Evolutionary conservation across 208 protist genomes (phyloP), one percentile per base, ranked within the genome.

Genomic region (Crithidia mellificae): DNA sequence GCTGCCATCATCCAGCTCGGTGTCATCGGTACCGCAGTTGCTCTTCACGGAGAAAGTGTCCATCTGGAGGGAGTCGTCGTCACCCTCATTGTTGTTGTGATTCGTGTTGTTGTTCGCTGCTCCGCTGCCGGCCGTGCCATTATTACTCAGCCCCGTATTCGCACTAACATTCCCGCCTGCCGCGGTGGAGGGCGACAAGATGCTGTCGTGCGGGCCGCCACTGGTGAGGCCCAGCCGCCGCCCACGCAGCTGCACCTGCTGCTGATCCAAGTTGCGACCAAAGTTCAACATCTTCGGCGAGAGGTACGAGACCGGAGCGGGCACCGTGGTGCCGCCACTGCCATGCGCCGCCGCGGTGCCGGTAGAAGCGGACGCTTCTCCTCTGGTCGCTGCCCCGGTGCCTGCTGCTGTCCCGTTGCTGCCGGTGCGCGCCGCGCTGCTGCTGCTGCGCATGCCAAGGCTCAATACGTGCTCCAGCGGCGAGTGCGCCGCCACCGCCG

Each of bases 1-100:
- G 29, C 63, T 78, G 59, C 68, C 62, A 25, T 74, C 72, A 49
- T 68, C 66, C 36, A 55, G 50, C 63, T 73, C 63, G 15, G 43
- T 30, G 43, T 70, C 67, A 46, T 72, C 64, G 9, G 64, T 77
- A 50, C 74, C 73, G 29, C 36, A 74, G 59, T 74, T 64, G 25
- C 70, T 73, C 36, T 69, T 50, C 27, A 79, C 64, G 14, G 63
- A 76, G 59, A 63, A 50, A 9, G 70, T 25, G 63, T 87, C 65
- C 17, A 55, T 25, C 38, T 38, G 57, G 25, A 63, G 39, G 15
- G 52, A 65, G 54, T 63, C 54, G 11, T 24, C n/a, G 29, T 58
- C 39, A 11, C 25, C 51, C 7, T 68, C 62, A 36, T 52, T 36
- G 39, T 59, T 49, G 53, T 62, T 39, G 43, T 68, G 46, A 14